These are phyloP conservation scores for Lentinula raphanica DNA, from an alignment of 768 basidiomycete genomes.

Conservation along the genomic window DNA sequence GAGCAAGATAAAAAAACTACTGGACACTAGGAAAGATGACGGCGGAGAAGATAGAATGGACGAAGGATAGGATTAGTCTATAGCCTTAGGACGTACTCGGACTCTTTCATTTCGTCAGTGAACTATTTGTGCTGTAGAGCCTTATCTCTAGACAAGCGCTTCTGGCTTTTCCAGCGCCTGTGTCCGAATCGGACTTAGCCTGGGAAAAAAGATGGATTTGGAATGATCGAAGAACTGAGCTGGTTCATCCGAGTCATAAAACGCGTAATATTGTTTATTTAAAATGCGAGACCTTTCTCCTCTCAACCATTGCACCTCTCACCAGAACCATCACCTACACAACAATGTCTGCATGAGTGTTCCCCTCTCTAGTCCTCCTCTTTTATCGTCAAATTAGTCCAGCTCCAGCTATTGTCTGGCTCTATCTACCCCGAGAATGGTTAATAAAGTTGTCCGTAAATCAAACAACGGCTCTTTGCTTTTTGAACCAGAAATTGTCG, in stretches of 20 bases:
- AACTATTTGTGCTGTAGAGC: background rate
- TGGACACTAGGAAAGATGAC: constrained; percentile 65
- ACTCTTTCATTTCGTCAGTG: background rate
- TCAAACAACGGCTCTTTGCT: constrained; percentile 83
- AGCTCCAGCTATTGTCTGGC: constrained; percentile 8
- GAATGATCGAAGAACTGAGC: constrained; percentile 6
- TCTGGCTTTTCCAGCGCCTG: background rate
- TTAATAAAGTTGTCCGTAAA: constrained; percentile 76
- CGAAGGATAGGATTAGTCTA: constrained; percentile 46
- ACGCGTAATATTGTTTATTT: background rate
- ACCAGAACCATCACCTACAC: constrained; percentile 7
- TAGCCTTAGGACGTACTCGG: background rate
- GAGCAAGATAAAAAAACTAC: constrained; percentile 74
- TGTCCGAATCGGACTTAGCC: background rate
- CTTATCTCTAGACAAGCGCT: background rate
- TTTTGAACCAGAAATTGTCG: constrained; percentile 83
- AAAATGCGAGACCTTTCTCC: background rate
- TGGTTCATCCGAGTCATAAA: constrained; percentile 5
- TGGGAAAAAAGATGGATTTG: background rate
- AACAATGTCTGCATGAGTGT: constrained; percentile 11
- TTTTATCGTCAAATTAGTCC: background rate
- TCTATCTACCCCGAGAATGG: constrained; percentile 56
- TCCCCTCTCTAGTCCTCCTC: constrained; percentile 15
- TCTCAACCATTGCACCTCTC: background rate
- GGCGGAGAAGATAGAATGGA: constrained; percentile 65